A percentile compares a stretch with the other conserved stretches of the same genome.
Conservation (phyloP, 768 basidiomycete species). For the Auricularia heimuer region DNA sequence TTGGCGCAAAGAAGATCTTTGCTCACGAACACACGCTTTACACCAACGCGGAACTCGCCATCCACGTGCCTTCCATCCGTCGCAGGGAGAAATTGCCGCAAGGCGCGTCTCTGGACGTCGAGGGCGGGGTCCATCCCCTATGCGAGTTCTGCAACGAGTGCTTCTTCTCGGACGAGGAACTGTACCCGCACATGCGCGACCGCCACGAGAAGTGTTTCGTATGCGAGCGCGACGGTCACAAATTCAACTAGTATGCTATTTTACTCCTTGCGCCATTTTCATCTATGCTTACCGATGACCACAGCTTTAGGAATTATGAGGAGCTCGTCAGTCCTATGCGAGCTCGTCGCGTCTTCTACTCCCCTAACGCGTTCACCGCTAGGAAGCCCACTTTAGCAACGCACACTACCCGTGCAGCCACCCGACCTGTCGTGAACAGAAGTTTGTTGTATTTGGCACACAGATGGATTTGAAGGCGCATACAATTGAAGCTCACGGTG, state of each 20-base stretch:
- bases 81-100: constrained; percentile 21
- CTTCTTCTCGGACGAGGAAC: constrained; percentile 86
- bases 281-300: neutral
- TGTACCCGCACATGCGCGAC: constrained; percentile 90
- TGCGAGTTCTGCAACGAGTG: constrained; percentile 90
- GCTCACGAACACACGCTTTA: constrained; percentile 90
- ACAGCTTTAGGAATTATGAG: constrained; percentile 72
- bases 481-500: constrained; percentile 74
- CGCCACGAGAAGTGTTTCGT: constrained; percentile 94
- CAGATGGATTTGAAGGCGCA: constrained; percentile 86
- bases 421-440: constrained; percentile 63
- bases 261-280: neutral
- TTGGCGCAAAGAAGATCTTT: constrained; percentile 86
- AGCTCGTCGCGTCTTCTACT: constrained; percentile 5
- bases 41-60: constrained; percentile 45
- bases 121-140: constrained; percentile 65
- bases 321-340: constrained; percentile 41
- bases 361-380: neutral
- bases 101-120: constrained; percentile 31
- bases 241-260: constrained; percentile 73
- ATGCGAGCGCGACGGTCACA: constrained; percentile 72
- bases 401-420: constrained; percentile 75
- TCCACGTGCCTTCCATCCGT: constrained; percentile 70
- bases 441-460: constrained; percentile 91
- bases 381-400: constrained; percentile 70